Evolutionary conservation across 805 yeast species (phyloP), one percentile per base, ranked within the genome.

Genomic region (Kregervanrija fluxuum): DNA sequence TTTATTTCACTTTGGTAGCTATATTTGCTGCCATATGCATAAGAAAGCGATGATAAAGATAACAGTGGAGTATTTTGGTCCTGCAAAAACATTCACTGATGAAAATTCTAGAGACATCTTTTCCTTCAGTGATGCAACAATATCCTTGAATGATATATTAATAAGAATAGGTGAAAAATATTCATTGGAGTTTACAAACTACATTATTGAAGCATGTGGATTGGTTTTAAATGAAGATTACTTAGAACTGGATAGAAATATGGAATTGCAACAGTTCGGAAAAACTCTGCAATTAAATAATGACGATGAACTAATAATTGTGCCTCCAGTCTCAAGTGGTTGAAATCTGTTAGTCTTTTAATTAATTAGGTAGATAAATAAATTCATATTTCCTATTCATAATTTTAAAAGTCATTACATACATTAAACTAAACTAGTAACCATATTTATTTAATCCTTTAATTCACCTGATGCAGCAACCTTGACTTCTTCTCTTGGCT

Each of bases 381-480:
- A 14, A 13, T 28, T 31, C 17, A 31, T 14, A 38, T n/a, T 31
- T 12, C 28, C 34, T 11, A 30, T 30, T 33, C 30, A 34, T 34
- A 28, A 15, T 15, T 28, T 22, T 22, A 22, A 22, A 22, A 22
- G 8, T 22, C 28, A 22, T 22, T 22, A 22, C 28, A 22, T 22
- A 22, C 9, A 38, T 30, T 22, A 38, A 31, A 38, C 30, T 22
- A 22, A 22, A 36, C 39, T 15, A 17, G 8, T 37, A 37, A n/a
- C 15, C 22, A 11, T 10, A n/a, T 11, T 11, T 8, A 35, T 11
- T 38, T 49, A 52, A 17, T 61, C 63, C 43, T 56, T 54, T n/a
- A 78, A 62, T 66, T 77, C 80, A 62, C 86, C 85, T 54, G 74
- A 70, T 52, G 73, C 75, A 56, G 70, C 74, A 52, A 76, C 71